Base-by-base conservation (phyloP, 73 alveolate genomes). In the Symbiodinium natans region DNA sequence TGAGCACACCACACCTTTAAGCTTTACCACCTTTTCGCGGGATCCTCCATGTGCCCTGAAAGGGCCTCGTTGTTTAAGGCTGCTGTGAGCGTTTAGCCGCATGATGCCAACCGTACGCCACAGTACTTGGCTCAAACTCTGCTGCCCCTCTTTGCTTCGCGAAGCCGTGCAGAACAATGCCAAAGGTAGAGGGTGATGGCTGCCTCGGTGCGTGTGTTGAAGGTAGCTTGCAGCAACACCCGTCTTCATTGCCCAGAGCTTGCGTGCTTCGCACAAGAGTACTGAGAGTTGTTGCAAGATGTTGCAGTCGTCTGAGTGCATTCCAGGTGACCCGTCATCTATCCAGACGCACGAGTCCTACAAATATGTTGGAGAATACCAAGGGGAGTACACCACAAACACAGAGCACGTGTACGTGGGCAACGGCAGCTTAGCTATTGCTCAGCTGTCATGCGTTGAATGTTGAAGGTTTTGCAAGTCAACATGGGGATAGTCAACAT, bases 261-360 rank as follows among this genome's bases (percentile, higher is more conserved):
- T n/a, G 42, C 3, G 33, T 19, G 6, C 19, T 10, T 6, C 34
- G 5, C 82, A 17, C 80, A 4, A 10, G 25, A 21, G 17, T 19
- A 36, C 17, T 34, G 25, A 40, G 39, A 0, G 17, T 41, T 83
- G 74, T 40, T 27, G 21, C 23, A 19, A 2, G 59, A 80, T 21
- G 36, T 9, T 77, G 87, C 36, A 48, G 29, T 4, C 9, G 87
- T 38, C 17, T 19, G 11, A 34, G 34, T 25, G 38, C 7, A 63
- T 43, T 10, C 36, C 86, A 88, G 95, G 95, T 59, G 95, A 88
- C 86, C 86, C 86, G 5, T 9, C 73, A 29, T 56, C 95, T 2
- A 71, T 88, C 46, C 86, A 59, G 48, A 88, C 95, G 21, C 48
- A 63, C 52, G 87, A 90, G 40, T 68, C 83, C 3, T 90, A 85